These are phyloP conservation scores for Erythrophleum fordii DNA, from an alignment of 306 rosid species.

Conservation along the genomic window DNA sequence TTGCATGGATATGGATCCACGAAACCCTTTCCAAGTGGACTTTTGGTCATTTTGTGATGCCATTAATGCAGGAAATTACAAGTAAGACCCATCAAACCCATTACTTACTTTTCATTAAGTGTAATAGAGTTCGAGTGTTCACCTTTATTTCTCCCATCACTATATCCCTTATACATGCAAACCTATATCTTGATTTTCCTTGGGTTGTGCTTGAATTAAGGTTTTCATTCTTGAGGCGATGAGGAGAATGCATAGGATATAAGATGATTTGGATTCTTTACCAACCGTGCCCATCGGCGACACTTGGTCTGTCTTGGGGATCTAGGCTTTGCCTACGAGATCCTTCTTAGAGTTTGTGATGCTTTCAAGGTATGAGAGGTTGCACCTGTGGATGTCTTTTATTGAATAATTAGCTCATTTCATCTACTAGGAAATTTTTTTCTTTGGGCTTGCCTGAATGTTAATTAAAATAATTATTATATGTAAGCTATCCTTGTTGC, in stretches of 20 bases:
- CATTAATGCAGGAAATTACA: no score
- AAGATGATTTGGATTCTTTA: slow-evolving; percentile 49
- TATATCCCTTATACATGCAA: neutral
- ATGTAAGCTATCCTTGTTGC: slow-evolving; percentile 32
- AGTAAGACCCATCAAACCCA: slow-evolving; percentile 49
- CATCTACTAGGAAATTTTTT: slow-evolving; percentile 1
- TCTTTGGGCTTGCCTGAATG: neutral
- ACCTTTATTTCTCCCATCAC: no score
- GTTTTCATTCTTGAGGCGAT: slow-evolving; percentile 77
- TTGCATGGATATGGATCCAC: slow-evolving; percentile 73
- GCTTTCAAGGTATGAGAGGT: slow-evolving; percentile 75
- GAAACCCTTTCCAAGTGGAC: slow-evolving; percentile 67
- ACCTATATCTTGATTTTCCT: slow-evolving; percentile 17
- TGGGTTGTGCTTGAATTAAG: slow-evolving; percentile 44
- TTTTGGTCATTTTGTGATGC: slow-evolving; percentile 97
- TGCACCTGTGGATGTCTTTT: slow-evolving; percentile 16
- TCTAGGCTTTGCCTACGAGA: slow-evolving; percentile 87
- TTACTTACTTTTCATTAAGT: neutral
- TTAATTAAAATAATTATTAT: no score
- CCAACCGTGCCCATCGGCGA: slow-evolving; percentile 83
- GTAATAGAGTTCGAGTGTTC: slow-evolving; percentile 9
- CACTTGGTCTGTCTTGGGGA: slow-evolving; percentile 81
- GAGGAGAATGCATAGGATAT: slow-evolving; percentile 76
- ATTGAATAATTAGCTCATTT: slow-evolving; percentile 14
- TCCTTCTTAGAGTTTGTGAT: slow-evolving; percentile 89